A percentile compares a stretch with the other conserved stretches of the same genome.
These are phyloP conservation scores for Cicer bijugum DNA, from an alignment of 306 rosid genomes.

Conservation along the genomic window DNA sequence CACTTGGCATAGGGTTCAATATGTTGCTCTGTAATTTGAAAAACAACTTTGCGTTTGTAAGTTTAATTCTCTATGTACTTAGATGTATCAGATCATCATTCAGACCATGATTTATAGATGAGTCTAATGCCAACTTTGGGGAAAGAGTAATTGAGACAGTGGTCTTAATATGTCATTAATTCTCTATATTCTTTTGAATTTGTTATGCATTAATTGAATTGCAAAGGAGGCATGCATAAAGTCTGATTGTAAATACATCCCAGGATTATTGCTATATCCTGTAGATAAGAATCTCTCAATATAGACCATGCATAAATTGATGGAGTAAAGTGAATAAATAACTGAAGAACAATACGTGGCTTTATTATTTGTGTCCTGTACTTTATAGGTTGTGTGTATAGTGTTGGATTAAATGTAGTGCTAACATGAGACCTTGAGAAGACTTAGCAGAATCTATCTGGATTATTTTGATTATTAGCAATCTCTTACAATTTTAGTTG, in stretches of 20 bases:
- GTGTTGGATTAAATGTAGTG: slow-evolving; percentile 18
- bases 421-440: slow-evolving; percentile 29
- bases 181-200: neutral
- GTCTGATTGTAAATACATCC: slow-evolving; percentile 8
- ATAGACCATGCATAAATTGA: neutral
- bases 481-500: neutral
- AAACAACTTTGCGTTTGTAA: neutral
- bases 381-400: slow-evolving; percentile 3
- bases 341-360: slow-evolving; percentile 10
- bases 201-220: slow-evolving; percentile 1
- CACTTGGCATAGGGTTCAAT: slow-evolving; percentile 11
- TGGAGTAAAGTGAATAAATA: slow-evolving; percentile 7
- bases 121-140: slow-evolving; percentile 5
- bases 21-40: neutral
- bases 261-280: slow-evolving; percentile 8
- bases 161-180: slow-evolving; percentile 17
- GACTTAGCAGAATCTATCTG: neutral
- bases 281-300: neutral
- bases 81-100: neutral
- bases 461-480: slow-evolving; percentile 14
- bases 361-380: neutral
- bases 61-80: neutral
- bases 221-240: slow-evolving; percentile 10
- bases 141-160: slow-evolving; percentile 9
- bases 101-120: neutral